Evolutionary conservation across 192 early-diverging fungal genomes (phyloP).

Genomic region (Diversispora eburnea): DNA sequence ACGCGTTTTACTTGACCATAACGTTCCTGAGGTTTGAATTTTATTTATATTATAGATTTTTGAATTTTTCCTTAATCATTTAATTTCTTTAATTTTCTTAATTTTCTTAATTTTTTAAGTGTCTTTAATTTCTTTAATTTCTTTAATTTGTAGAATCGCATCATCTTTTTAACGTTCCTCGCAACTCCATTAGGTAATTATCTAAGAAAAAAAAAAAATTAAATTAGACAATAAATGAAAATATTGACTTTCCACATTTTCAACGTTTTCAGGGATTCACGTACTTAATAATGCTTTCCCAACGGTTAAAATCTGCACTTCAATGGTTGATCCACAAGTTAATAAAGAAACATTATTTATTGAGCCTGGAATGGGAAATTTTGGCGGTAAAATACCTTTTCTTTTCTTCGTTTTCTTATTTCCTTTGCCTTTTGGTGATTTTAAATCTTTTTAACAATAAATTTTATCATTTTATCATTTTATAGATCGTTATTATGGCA

Average conservation of each 20-base stretch:
- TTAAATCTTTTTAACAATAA: no score
- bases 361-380: slow-evolving; percentile 84
- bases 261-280: slow-evolving; percentile 42
- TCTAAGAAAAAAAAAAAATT: background rate
- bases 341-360: slow-evolving; percentile 63
- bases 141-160: slow-evolving; percentile 46
- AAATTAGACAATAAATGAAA: no score
- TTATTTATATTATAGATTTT: background rate
- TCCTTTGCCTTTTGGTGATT: no score
- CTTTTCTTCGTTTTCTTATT: no score
- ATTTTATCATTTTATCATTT: no score
- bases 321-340: slow-evolving; percentile 72
- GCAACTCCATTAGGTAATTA: slow-evolving; percentile 64
- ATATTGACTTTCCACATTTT: background rate
- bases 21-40: slow-evolving; percentile 61
- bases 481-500: no score
- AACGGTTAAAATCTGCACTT: slow-evolving; percentile 71
- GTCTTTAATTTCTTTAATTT: no score
- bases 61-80: no score
- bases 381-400: slow-evolving; percentile 52
- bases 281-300: slow-evolving; percentile 83
- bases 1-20: slow-evolving; percentile 86
- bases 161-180: slow-evolving; percentile 82
- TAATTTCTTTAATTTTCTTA: no score
- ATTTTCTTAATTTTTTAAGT: no score